Base-by-base conservation (phyloP, 2,329 filamentous ascomycete species). In the Xylaria multiplex region DNA sequence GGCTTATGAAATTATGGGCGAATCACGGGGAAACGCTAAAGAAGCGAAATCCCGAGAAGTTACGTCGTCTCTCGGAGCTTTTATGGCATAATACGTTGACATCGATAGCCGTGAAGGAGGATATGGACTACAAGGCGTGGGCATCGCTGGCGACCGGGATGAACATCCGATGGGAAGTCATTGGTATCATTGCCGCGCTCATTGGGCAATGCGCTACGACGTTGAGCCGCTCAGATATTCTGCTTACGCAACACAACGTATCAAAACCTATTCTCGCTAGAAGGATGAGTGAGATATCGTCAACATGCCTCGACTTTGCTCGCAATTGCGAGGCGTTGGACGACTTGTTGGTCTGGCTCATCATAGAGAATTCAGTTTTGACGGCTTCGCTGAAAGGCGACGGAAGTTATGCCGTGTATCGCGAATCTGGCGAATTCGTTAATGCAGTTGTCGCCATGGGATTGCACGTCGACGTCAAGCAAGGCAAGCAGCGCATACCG, bases 91-190 rank as follows among this genome's bases (percentile, higher is more conserved):
- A 79, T 42, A 78, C 77, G 0, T 66, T 77, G 59, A 75, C 69
- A 1, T 70, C 74, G 6, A 35, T 78, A 14, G 49, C 59, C 1
- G 75, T 76, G 46, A 67, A 75, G 16, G 71, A 75, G 19, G 71
- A 71, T 16, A 78, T 72, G 7, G 73, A 74, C 2, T 71, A 72
- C 2, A 61, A 71, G 52, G 64, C 75, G 42, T 79, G 74, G 74
- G 72, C 74, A 27, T 66, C 66, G 6, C 67, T 73, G 32, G 71
- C 70, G 5, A 76, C 74, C 1, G 77, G 77, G 0, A 69, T 69
- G 43, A 74, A 76, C 40, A 71, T 78, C 45, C 71, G 77, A 50
- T 79, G 77, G 77, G 76, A 78, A 45, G 73, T 78, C n/a, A 71
- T 79, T 30, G 77, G 77, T 6, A 62, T 78, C 50, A 75, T 79